phyloP scores from a whole-genome alignment of 768 basidiomycete species.

The Lentinula sp. region DNA sequence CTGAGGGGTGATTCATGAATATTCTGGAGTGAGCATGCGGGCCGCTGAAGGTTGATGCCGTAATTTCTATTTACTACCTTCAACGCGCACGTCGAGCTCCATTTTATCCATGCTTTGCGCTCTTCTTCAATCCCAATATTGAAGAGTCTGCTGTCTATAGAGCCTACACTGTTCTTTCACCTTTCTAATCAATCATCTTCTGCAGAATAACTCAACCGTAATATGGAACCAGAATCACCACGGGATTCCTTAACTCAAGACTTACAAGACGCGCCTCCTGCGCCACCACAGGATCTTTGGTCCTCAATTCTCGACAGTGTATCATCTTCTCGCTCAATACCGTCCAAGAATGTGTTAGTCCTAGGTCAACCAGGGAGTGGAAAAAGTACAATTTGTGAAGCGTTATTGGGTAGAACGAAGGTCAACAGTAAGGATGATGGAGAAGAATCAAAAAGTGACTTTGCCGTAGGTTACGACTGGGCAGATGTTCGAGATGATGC shows the following conservation, averaged over 20 bases:
- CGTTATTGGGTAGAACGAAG: conserved; percentile 67
- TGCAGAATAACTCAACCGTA: not conserved
- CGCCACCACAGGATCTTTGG: conserved; percentile 81
- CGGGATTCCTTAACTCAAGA: not conserved
- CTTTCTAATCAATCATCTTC: not conserved
- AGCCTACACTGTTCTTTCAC: not conserved
- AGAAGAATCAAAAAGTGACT: conserved; percentile 41
- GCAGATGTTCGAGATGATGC: conserved; percentile 87
- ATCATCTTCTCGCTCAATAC: conserved; percentile 72
- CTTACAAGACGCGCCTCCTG: not conserved
- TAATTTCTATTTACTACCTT: too few relatives aligned
- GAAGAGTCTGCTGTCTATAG: too few relatives aligned
- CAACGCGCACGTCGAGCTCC: too few relatives aligned
- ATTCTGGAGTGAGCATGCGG: too few relatives aligned
- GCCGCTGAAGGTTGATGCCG: too few relatives aligned
- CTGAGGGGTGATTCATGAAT: too few relatives aligned
- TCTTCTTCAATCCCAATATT: too few relatives aligned
- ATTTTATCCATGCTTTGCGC: too few relatives aligned
- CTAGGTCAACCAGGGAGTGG: conserved; percentile 77
- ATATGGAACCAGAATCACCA: not conserved
- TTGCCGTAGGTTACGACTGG: conserved; percentile 91
- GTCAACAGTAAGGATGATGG: conserved; percentile 21
- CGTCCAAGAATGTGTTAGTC: conserved; percentile 82
- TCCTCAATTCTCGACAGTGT: conserved; percentile 87
- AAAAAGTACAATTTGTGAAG: conserved; percentile 69